These are phyloP conservation scores for Aspergillus sp. DNA, from an alignment of 2,329 filamentous ascomycete genomes.

Conservation along the genomic window DNA sequence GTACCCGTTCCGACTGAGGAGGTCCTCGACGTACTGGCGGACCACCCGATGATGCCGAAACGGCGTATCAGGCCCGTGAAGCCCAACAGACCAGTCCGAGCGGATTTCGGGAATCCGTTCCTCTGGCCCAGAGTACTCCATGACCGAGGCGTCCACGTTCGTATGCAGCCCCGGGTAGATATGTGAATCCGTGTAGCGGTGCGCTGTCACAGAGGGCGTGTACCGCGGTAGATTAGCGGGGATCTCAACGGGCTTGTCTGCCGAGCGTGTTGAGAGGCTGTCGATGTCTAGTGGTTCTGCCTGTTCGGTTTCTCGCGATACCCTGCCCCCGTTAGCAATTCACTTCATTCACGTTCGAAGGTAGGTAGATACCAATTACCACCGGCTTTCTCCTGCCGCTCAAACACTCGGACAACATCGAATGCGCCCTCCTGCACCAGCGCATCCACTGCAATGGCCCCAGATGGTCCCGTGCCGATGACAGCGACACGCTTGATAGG, in stretches of 20 bases:
- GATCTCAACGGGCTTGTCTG: slow-evolving; percentile 51
- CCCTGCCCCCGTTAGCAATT: slow-evolving; percentile 18
- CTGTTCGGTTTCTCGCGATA: slow-evolving; percentile 35
- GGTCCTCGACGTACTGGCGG: slow-evolving; percentile 55
- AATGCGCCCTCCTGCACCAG: slow-evolving; percentile 60
- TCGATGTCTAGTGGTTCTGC: slow-evolving; percentile 48
- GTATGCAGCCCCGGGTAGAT: slow-evolving; percentile 66
- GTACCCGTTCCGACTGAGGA: slow-evolving; percentile 57
- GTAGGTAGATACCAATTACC: slow-evolving; percentile 56
- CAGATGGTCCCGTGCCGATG: slow-evolving; percentile 62
- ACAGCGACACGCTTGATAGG: slow-evolving; percentile 52
- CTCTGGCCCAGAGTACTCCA: slow-evolving; percentile 57
- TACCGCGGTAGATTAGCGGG: slow-evolving; percentile 51
- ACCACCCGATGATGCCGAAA: slow-evolving; percentile 64
- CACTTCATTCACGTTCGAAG: too few species aligned
- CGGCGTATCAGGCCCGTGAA: slow-evolving; percentile 59
- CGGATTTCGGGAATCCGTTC: slow-evolving; percentile 53
- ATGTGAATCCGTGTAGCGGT: slow-evolving; percentile 58
- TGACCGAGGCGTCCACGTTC: slow-evolving; percentile 60
- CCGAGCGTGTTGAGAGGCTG: slow-evolving; percentile 49
- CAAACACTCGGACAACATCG: slow-evolving; percentile 61
- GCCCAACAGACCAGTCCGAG: slow-evolving; percentile 42
- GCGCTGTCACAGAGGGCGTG: slow-evolving; percentile 42
- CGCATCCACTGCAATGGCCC: slow-evolving; percentile 62
- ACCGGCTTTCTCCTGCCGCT: slow-evolving; percentile 59